These are phyloP conservation scores for Volvariella surrecta DNA, from an alignment of 1,284 basidiomycete species.

Conservation along the genomic window DNA sequence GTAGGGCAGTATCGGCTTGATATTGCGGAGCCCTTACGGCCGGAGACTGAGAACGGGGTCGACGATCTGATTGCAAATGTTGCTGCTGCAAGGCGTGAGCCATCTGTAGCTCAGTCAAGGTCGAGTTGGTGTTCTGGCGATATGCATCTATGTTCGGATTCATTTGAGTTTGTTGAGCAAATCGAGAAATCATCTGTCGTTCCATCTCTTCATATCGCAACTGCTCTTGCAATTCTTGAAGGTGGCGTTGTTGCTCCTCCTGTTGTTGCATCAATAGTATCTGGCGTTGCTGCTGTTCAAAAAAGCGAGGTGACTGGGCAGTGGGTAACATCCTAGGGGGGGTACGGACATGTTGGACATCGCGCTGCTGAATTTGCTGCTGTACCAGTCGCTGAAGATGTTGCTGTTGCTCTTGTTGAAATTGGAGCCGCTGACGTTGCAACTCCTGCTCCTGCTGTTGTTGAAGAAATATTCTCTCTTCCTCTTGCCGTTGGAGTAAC, in stretches of 20 bases:
- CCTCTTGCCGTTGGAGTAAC: conserved; percentile 28
- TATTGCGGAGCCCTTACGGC: conserved; percentile 29
- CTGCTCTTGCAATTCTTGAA: conserved; percentile 15
- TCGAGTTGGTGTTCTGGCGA: not conserved
- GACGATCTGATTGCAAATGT: conserved; percentile 29
- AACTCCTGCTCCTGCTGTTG: conserved; percentile 17
- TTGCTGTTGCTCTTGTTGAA: conserved; percentile 26
- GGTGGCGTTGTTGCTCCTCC: conserved; percentile 44
- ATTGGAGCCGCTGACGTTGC: conserved; percentile 26
- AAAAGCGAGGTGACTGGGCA: conserved; percentile 65
- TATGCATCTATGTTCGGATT: conserved; percentile 9
- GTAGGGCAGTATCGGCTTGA: conserved; percentile 33
- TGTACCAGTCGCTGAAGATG: conserved; percentile 29
- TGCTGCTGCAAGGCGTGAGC: conserved; percentile 18
- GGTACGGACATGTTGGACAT: conserved; percentile 40
- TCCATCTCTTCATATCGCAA: conserved; percentile 9
- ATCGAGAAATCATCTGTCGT: conserved; percentile 7
- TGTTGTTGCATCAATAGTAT: conserved; percentile 44
- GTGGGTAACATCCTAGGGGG: conserved; percentile 64
- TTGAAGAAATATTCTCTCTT: conserved; percentile 20
- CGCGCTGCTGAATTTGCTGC: conserved; percentile 31
- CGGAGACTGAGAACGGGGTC: conserved; percentile 44
- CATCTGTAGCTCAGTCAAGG: conserved; percentile 14
- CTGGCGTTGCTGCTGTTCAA: conserved; percentile 54
- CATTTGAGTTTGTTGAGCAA: conserved; percentile 8